phyloP scores from a whole-genome alignment of 768 basidiomycete species.

The Boletus reticuloceps region DNA sequence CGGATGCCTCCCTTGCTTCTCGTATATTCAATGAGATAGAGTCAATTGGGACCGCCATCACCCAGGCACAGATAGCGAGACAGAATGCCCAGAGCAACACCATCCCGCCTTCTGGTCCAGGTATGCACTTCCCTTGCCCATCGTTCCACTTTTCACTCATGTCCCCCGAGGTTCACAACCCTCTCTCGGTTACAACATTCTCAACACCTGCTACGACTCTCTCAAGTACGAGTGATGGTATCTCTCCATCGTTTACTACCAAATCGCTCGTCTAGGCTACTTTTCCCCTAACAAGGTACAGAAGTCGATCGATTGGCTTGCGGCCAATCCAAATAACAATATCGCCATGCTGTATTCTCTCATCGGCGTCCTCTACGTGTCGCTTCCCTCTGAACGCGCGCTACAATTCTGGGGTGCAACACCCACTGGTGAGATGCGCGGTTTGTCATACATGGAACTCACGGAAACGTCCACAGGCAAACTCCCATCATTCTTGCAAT shows the following conservation, averaged over 20 bases:
- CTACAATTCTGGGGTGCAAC: too few species aligned
- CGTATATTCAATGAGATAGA: slow-evolving; percentile 67
- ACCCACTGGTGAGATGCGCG: too few species aligned
- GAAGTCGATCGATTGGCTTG: slow-evolving; percentile 68
- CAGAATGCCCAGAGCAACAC: slow-evolving; percentile 63
- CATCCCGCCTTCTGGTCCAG: slow-evolving; percentile 50
- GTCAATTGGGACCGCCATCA: slow-evolving; percentile 49
- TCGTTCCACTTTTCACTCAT: neutral
- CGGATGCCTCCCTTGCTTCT: slow-evolving; percentile 45
- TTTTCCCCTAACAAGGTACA: slow-evolving; percentile 60
- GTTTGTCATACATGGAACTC: too few species aligned
- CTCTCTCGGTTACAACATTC: slow-evolving; percentile 61
- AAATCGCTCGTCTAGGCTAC: slow-evolving; percentile 61
- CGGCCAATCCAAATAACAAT: slow-evolving; percentile 61
- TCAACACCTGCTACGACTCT: slow-evolving; percentile 67
- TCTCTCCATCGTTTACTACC: slow-evolving; percentile 59
- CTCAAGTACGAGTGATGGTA: slow-evolving; percentile 71
- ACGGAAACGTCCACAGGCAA: too few species aligned
- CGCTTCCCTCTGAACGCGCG: too few species aligned
- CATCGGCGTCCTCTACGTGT: too few species aligned
- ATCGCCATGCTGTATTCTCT: too few species aligned
- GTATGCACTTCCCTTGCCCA: slow-evolving; percentile 30
- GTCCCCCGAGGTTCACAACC: slow-evolving; percentile 37
- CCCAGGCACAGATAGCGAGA: slow-evolving; percentile 52
- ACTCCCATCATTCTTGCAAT: too few species aligned